phyloP scores from a whole-genome alignment of 768 basidiomycete genomes.

The Phanerochaete sordida region DNA sequence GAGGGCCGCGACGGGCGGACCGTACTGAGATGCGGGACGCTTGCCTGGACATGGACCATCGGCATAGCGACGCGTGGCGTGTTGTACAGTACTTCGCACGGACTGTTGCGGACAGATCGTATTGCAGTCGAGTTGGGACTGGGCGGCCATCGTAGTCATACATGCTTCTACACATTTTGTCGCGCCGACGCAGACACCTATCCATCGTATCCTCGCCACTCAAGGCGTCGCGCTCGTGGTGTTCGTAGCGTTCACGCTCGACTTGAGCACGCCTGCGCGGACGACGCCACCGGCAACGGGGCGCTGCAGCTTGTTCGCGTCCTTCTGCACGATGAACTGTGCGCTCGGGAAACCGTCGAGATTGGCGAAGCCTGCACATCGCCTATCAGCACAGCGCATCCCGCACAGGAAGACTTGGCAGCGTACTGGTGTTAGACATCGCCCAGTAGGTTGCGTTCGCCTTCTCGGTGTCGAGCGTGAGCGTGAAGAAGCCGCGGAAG shows the following conservation, averaged over 20 bases:
- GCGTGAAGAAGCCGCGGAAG: conserved; percentile 56
- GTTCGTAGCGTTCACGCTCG: conserved; percentile 12
- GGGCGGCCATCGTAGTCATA: too few relatives aligned
- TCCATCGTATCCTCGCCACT: neutral
- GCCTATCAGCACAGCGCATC: neutral
- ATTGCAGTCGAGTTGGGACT: too few relatives aligned
- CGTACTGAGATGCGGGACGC: neutral
- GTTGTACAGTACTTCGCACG: too few relatives aligned
- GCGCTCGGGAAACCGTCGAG: conserved; percentile 43
- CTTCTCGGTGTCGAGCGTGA: conserved; percentile 41
- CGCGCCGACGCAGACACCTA: too few relatives aligned
- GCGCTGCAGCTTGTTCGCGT: conserved; percentile 41
- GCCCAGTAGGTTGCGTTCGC: conserved; percentile 53
- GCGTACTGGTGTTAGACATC: conserved; percentile 47
- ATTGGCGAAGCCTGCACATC: conserved; percentile 35
- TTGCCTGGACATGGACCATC: neutral
- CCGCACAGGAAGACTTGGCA: too few relatives aligned
- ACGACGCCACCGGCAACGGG: conserved; percentile 48
- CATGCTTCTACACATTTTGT: neutral
- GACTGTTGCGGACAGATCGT: too few relatives aligned
- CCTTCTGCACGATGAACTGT: conserved; percentile 35
- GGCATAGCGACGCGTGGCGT: too few relatives aligned
- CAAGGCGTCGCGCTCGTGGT: neutral
- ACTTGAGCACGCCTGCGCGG: conserved; percentile 41
- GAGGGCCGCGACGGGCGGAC: conserved; percentile 6